Percentiles rank a stretch among this genome's conserved stretches.
Evolutionary conservation across 768 basidiomycete genomes (phyloP).

Genomic region (Galerina marginata): DNA sequence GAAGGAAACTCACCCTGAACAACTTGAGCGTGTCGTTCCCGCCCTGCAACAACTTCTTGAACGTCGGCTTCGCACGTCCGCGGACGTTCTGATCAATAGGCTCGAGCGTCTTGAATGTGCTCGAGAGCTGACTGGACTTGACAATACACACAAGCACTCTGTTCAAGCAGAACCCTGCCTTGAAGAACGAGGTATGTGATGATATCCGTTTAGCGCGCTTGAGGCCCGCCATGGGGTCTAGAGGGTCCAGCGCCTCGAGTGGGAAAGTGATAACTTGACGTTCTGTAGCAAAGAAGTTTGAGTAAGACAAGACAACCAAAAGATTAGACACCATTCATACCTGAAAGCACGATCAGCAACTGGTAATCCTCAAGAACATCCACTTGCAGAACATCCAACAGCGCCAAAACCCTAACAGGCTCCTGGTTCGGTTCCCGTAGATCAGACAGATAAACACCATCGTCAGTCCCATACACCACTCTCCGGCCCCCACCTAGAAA

Average conservation of each 20-base stretch:
- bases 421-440: conserved; percentile 76
- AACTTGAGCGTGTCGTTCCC: conserved; percentile 92
- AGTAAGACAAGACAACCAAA: not conserved
- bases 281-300: conserved; percentile 53
- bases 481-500: conserved; percentile 75
- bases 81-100: conserved; percentile 90
- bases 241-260: conserved; percentile 87
- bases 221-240: conserved; percentile 88
- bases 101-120: conserved; percentile 96
- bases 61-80: conserved; percentile 86
- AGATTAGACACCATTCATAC: conserved; percentile 42
- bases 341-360: conserved; percentile 97
- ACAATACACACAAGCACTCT: conserved; percentile 95
- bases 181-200: conserved; percentile 97
- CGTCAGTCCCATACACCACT: conserved; percentile 96
- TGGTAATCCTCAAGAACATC: conserved; percentile 97
- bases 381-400: conserved; percentile 91
- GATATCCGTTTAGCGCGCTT: conserved; percentile 96
- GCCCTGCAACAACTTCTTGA: conserved; percentile 92
- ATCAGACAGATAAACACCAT: conserved; percentile 95
- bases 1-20: conserved; percentile 72
- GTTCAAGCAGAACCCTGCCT: conserved; percentile 91
- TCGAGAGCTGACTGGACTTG: conserved; percentile 92
- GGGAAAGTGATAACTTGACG: conserved; percentile 97
- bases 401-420: conserved; percentile 87